Evolutionary conservation across 2,329 filamentous ascomycete genomes (phyloP).

Genomic region (Botryotinia calthae): DNA sequence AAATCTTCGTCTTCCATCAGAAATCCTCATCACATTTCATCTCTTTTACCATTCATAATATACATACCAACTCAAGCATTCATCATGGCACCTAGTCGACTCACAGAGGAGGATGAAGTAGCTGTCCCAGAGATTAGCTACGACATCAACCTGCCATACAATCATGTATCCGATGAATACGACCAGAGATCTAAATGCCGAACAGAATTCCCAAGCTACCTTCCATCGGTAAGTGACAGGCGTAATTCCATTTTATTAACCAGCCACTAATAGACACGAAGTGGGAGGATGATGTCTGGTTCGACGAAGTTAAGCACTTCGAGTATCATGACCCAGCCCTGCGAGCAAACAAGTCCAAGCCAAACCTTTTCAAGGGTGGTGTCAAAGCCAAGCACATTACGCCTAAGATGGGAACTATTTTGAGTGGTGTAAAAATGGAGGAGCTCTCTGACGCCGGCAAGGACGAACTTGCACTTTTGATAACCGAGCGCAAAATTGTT

Average conservation of each 20-base stretch:
- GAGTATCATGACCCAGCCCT: slow-evolving; percentile 47
- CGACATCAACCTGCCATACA: slow-evolving; percentile 51
- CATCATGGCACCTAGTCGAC: slow-evolving; percentile 30
- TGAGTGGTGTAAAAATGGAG: slow-evolving; percentile 43
- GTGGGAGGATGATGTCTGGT: slow-evolving; percentile 47
- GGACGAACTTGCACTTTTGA: slow-evolving; percentile 45
- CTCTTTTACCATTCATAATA: not conserved
- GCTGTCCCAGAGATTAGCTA: slow-evolving; percentile 37
- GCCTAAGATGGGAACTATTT: slow-evolving; percentile 44
- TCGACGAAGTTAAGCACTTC: slow-evolving; percentile 45
- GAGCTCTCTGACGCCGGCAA: slow-evolving; percentile 41
- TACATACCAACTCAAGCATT: slow-evolving; percentile 1
- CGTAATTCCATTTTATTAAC: not conserved
- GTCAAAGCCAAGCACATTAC: slow-evolving; percentile 59
- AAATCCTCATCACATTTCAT: slow-evolving; percentile 4
- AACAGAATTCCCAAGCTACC: slow-evolving; percentile 45
- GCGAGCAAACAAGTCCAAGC: slow-evolving; percentile 62
- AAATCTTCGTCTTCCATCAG: slow-evolving; percentile 8
- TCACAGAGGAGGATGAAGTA: slow-evolving; percentile 24
- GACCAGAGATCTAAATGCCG: slow-evolving; percentile 40
- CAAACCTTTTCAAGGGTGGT: slow-evolving; percentile 56
- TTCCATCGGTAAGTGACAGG: slow-evolving; percentile 38
- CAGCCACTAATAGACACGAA: slow-evolving; percentile 15
- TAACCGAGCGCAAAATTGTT: slow-evolving; percentile 43
- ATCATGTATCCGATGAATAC: slow-evolving; percentile 40